These are phyloP conservation scores for Teunomyces atbi DNA, from an alignment of 805 yeast species.

Conservation along the genomic window DNA sequence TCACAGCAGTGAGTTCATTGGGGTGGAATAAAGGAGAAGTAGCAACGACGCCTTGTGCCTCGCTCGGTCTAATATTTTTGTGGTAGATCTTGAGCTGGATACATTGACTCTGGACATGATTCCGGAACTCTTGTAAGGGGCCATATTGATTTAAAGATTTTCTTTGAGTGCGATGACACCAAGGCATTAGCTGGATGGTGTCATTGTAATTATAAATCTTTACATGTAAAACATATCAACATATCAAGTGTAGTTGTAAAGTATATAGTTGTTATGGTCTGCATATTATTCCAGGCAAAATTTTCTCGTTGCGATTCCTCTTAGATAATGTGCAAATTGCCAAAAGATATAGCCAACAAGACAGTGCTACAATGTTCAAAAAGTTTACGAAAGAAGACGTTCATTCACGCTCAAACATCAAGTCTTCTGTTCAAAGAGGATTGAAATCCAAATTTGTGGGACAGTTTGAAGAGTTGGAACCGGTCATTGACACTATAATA, in stretches of 20 bases:
- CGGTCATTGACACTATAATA: constrained; percentile 72
- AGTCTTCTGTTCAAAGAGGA: constrained; percentile 92
- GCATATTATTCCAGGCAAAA: background rate
- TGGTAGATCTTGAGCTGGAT: constrained; percentile 48
- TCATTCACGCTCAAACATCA: constrained; percentile 86
- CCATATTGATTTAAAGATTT: constrained; percentile 36
- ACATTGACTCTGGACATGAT: constrained; percentile 10
- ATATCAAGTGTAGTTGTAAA: background rate
- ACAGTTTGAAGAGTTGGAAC: constrained; percentile 74
- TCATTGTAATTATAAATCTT: constrained; percentile 46
- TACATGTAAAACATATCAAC: constrained; percentile 20
- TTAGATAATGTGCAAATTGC: background rate
- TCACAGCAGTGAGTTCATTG: constrained; percentile 25
- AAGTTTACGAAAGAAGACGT: constrained; percentile 81
- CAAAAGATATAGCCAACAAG: background rate
- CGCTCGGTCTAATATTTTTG: constrained; percentile 39
- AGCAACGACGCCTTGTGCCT: constrained; percentile 41
- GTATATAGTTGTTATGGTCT: background rate
- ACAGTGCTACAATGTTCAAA: constrained; percentile 43
- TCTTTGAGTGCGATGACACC: constrained; percentile 49
- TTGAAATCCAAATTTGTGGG: constrained; percentile 69
- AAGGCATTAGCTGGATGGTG: constrained; percentile 38
- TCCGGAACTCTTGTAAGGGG: constrained; percentile 31
- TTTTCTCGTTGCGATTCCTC: background rate
- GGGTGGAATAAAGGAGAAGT: constrained; percentile 3